Conservation (phyloP, 208 protist species). For the Entamoeba moshkovskii region DNA sequence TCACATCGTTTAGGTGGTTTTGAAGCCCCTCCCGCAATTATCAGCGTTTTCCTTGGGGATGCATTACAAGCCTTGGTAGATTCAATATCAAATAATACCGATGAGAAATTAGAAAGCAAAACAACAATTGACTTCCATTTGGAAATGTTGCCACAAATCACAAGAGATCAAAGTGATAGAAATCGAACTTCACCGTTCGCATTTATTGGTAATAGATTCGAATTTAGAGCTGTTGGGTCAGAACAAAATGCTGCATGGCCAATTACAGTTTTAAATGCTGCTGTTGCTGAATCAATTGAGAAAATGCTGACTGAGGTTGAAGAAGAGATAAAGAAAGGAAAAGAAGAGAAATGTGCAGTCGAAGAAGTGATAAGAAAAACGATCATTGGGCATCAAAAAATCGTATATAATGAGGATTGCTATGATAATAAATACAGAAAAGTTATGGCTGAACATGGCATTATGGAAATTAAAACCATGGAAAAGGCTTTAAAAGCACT, state of each 20-base stretch:
- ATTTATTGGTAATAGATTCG: conserved; percentile 61
- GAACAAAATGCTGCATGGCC: conserved; percentile 27
- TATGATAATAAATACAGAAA: too few relatives aligned
- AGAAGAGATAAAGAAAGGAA: too few relatives aligned
- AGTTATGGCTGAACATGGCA: too few relatives aligned
- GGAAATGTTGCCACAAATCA: conserved; percentile 30
- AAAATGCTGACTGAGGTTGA: too few relatives aligned
- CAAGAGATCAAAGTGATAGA: conserved; percentile 46
- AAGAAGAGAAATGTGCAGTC: too few relatives aligned
- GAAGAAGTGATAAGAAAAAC: too few relatives aligned
- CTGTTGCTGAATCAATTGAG: conserved; percentile 48
- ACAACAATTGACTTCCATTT: not conserved
- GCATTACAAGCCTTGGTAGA: conserved; percentile 12
- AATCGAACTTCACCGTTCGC: conserved; percentile 66
- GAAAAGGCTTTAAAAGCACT: too few relatives aligned
- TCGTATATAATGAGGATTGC: too few relatives aligned
- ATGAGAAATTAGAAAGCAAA: too few relatives aligned
- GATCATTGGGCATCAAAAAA: too few relatives aligned
- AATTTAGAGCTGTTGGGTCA: conserved; percentile 61
- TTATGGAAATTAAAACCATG: too few relatives aligned
- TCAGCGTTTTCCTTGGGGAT: conserved; percentile 56
- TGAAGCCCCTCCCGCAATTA: conserved; percentile 64
- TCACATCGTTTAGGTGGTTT: conserved; percentile 58
- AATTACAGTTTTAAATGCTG: conserved; percentile 52
- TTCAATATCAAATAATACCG: too few relatives aligned